Evolutionary conservation across 352 stramenopile species (phyloP), one percentile per base, ranked within the genome.

Genomic region (Phytopythium kandeliae): DNA sequence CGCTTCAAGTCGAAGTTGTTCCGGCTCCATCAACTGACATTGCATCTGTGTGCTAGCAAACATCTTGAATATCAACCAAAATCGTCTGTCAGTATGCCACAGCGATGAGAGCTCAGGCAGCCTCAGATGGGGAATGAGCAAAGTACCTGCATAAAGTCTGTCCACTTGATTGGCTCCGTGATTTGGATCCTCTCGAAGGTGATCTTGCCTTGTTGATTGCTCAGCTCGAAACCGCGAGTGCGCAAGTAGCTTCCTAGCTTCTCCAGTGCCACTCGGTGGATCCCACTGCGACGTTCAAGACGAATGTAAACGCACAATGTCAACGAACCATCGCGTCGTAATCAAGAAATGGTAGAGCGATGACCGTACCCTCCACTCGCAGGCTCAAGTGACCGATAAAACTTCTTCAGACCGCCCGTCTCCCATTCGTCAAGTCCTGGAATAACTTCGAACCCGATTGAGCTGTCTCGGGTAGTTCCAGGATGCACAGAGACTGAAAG

Each of bases 361-460:
- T 5, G 16, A 3, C 25, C 57, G 9, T 34, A 83, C 71, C 56
- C 57, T 43, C 75, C 69, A 16, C 64, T 68, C 26, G 57, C 60
- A 17, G 66, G 51, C 61, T 87, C 74, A 4, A 85, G 44, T 1
- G 48, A 56, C 21, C 67, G 63, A 26, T 87, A 90, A 31, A 63
- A 25, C 43, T 81, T 86, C 22, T 75, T 69, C 2, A 88, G 54
- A 16, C 59, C 56, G 47, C 64, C 60, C 1, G 76, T 10, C 46
- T 88, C 79, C 72, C 75, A 88, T 12, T 73, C 65, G 57, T 78
- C 57, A 10, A 86, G 54, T 5, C 54, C 45, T 48, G 37, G 55
- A 40, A 74, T 41, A 35, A 35, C 24, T n/a, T 55, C 33, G 28
- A 7, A 35, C 44, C 58, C 58, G 13, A 57, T 57, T 24, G 58